phyloP scores from a whole-genome alignment of 148 eudicot genomes.

The Fagopyrum esculentum region DNA sequence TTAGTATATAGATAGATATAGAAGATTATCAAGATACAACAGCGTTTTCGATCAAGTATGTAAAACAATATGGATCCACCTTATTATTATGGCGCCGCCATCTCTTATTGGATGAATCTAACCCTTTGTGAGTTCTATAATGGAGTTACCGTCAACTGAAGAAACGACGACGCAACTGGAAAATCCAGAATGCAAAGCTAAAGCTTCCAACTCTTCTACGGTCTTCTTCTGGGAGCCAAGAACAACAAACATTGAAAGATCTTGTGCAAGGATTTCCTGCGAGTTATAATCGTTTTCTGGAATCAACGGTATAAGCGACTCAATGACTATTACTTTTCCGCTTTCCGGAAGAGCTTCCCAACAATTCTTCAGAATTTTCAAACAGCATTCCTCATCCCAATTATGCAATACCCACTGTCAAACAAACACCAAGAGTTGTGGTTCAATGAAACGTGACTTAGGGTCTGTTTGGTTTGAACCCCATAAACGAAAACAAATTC shows the following conservation, averaged over 20 bases:
- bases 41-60: no score
- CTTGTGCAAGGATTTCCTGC: background rate
- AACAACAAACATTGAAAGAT: background rate
- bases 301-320: background rate
- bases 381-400: conserved; percentile 13
- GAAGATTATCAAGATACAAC: no score
- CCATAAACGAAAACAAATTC: no score
- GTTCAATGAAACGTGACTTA: no score
- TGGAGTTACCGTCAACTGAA: background rate
- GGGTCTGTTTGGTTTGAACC: no score
- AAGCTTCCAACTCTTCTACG: conserved; percentile 1
- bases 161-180: conserved; percentile 7
- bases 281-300: background rate
- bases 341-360: background rate
- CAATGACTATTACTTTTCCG: conserved; percentile 17
- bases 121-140: background rate
- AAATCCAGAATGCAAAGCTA: conserved; percentile 18
- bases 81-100: no score
- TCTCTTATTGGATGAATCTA: no score
- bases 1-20: no score
- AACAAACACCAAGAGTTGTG: no score
- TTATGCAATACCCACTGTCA: conserved; percentile 13
- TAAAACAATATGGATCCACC: no score
- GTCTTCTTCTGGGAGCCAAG: conserved; percentile 16
- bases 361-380: conserved; percentile 6